Evolutionary conservation across 352 stramenopile genomes (phyloP).

Genomic region (Phytophthora pinifolia): DNA sequence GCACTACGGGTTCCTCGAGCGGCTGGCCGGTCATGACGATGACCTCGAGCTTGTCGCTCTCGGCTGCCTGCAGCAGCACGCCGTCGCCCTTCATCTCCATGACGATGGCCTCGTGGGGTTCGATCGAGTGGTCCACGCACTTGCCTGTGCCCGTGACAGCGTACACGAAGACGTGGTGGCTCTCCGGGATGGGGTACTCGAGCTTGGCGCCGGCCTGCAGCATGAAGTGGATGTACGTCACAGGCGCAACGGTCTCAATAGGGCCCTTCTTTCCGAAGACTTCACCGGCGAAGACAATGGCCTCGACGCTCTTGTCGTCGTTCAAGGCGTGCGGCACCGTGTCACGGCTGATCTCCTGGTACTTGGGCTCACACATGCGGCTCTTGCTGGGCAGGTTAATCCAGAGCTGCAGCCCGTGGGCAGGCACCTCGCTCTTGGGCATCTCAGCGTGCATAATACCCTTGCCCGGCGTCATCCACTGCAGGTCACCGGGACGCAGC

Average conservation of each 20-base stretch:
- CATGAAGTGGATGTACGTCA: conserved; percentile 58
- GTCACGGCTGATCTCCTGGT: conserved; percentile 57
- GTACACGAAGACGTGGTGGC: conserved; percentile 49
- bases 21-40: conserved; percentile 57
- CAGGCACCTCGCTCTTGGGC: conserved; percentile 28
- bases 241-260: conserved; percentile 45
- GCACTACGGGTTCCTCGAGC: conserved; percentile 58
- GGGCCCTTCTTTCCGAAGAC: conserved; percentile 41
- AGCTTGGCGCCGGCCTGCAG: conserved; percentile 33
- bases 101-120: conserved; percentile 50
- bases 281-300: conserved; percentile 55
- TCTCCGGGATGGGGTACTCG: conserved; percentile 42
- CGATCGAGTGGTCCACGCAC: conserved; percentile 23
- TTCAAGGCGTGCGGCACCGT: conserved; percentile 43
- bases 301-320: conserved; percentile 42
- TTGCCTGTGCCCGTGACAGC: conserved; percentile 34
- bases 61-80: conserved; percentile 33
- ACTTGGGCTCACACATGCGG: conserved; percentile 47
- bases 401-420: conserved; percentile 53
- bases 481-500: conserved; percentile 43
- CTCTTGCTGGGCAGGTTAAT: conserved; percentile 41
- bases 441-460: conserved; percentile 64
- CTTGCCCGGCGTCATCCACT: conserved; percentile 54
- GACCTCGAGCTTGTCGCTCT: conserved; percentile 41
- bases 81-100: conserved; percentile 56